Percentiles rank a stretch among this genome's conserved stretches.
phyloP scores from a whole-genome alignment of 2,329 filamentous ascomycete genomes.

The Talaromyces piceae region DNA sequence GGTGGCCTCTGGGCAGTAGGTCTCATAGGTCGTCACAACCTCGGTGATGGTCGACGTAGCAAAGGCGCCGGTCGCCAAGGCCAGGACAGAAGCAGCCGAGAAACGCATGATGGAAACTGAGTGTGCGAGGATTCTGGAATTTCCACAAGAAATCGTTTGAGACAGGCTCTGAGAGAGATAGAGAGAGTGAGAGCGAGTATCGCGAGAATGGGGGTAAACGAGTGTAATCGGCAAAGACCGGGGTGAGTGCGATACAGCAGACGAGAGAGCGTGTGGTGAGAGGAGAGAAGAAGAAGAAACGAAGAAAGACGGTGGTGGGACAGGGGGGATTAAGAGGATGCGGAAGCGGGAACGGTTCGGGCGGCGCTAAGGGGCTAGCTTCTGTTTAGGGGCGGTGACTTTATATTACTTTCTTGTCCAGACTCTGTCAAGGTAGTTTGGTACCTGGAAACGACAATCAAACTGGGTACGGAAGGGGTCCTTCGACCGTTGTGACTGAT shows the following conservation, averaged over 20 bases:
- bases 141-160: conserved; percentile 5
- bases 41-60: conserved; percentile 30
- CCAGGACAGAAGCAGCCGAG: conserved; percentile 35
- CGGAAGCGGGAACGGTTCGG: background rate
- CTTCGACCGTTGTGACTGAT: background rate
- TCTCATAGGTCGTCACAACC: conserved; percentile 59
- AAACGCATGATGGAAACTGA: too few relatives aligned
- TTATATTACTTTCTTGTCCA: too few relatives aligned
- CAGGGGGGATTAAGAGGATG: background rate
- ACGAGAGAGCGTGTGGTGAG: conserved; percentile 2
- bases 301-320: conserved; percentile 1
- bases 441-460: too few relatives aligned
- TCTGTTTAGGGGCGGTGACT: too few relatives aligned
- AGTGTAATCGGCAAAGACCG: conserved; percentile 14
- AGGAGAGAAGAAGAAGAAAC: background rate
- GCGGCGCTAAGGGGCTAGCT: background rate
- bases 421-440: too few relatives aligned
- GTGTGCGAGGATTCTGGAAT: background rate
- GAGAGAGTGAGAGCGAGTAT: background rate
- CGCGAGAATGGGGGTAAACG: conserved; percentile 3
- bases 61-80: conserved; percentile 33
- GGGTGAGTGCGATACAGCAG: conserved; percentile 3
- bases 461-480: background rate
- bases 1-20: conserved; percentile 65
- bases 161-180: background rate